Evolutionary conservation across 306 rosid species (phyloP), one percentile per base, ranked within the genome.

Genomic region (Biancaea sappan): DNA sequence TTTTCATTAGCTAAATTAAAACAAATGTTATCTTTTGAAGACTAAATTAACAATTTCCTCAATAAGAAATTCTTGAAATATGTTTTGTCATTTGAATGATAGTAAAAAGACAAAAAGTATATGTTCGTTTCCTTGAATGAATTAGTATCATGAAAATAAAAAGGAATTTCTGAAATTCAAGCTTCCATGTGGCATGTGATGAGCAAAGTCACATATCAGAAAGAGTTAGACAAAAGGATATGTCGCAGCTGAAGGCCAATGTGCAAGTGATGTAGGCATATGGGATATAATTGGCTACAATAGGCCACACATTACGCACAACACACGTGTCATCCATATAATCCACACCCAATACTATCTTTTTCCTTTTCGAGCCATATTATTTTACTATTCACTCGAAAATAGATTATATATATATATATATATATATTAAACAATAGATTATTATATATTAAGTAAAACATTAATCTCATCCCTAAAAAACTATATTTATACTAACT

Each of bases 241-340:
- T 26, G 24, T 19, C 61, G 24, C 74, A 81, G 58, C 59, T 63
- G 58, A 56, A 22, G 29, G 43, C 62, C 47, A 69, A 62, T 32
- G 72, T 58, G 77, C 59, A 66, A 24, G 59, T 38, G 60, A 72
- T 65, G 40, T 35, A 35, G 44, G 10, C 10, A 9, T 21, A 4
- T 43, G 44, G 40, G 44, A 53, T 72, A 51, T 40, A 50, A 44
- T 44, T 63, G 51, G 44, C 74, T 74, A 52, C 62, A 69, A 77
- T 47, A 69, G 28, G 48, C 47, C 52, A 71, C 76, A 71, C 80
- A 65, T 56, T 72, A n/a, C 10, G 22, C 11, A 44, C n/a, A 25
- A n/a, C 56, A 76, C 85, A 78, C 43, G 77, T 73, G 71, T 57
- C 19, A 9, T 19, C 83, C 79, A 73, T 74, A 48, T 25, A 63